Evolutionary conservation across 345 rosid species (phyloP).

Genomic region (Reutealis trisperma): DNA sequence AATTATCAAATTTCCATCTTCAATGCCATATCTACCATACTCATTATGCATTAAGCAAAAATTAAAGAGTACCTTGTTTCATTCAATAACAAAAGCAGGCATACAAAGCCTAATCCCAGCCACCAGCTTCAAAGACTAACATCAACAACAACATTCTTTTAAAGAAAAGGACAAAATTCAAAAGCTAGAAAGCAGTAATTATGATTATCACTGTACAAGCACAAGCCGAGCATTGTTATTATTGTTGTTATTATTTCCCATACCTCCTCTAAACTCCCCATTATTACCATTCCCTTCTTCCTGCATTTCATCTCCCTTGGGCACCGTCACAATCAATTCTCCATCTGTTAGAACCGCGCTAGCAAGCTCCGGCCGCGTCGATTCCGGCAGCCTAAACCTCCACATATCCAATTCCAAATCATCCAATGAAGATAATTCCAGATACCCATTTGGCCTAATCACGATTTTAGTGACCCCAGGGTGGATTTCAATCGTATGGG

Average conservation of each 20-base stretch:
- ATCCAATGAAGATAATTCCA: slow-evolving; percentile 56
- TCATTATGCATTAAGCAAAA: slow-evolving; percentile 1
- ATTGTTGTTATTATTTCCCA: slow-evolving; percentile 51
- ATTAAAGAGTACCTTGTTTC: slow-evolving; percentile 19
- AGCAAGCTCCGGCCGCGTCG: slow-evolving; percentile 90
- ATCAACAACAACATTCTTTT: slow-evolving; percentile 28
- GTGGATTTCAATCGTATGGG: slow-evolving; percentile 76
- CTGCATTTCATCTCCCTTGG: slow-evolving; percentile 53
- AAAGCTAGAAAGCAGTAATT: slow-evolving; percentile 13
- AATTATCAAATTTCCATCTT: slow-evolving; percentile 2
- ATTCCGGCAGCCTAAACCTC: slow-evolving; percentile 86
- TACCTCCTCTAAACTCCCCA: slow-evolving; percentile 68
- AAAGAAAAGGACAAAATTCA: slow-evolving; percentile 4
- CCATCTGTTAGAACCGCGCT: slow-evolving; percentile 72
- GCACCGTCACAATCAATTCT: slow-evolving; percentile 85
- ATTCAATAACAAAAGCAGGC: slow-evolving; percentile 25
- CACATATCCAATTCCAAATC: slow-evolving; percentile 90
- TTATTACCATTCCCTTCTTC: slow-evolving; percentile 40
- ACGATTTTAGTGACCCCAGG: slow-evolving; percentile 92
- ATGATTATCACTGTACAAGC: slow-evolving; percentile 68
- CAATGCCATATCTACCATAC: slow-evolving; percentile 8
- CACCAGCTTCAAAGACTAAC: slow-evolving; percentile 24
- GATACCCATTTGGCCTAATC: slow-evolving; percentile 62
- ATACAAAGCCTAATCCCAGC: slow-evolving; percentile 17
- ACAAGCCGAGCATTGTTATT: slow-evolving; percentile 56